Percentiles rank a stretch among this genome's conserved stretches.
Evolutionary conservation across 306 rosid genomes (phyloP).

Genomic region (Prunus fruticosa): DNA sequence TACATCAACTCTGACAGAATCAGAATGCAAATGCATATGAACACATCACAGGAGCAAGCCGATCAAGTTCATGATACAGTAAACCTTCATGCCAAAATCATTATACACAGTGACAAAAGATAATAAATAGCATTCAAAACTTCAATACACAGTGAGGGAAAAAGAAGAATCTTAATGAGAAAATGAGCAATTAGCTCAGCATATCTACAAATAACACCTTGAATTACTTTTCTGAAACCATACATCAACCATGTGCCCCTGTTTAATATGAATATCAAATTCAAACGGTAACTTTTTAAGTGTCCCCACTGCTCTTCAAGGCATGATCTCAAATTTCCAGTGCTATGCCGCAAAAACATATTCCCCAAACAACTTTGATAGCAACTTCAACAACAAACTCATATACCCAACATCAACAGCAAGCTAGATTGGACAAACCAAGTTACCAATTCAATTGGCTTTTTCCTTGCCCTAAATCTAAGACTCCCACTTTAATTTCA

Average conservation of each 20-base stretch:
- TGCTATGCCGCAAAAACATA: too few species aligned
- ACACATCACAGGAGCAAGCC: not conserved
- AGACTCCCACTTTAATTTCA: not conserved
- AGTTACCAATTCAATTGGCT: not conserved
- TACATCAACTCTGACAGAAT: not conserved
- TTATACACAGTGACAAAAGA: not conserved
- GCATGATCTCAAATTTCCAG: too few species aligned
- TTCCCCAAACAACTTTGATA: not conserved
- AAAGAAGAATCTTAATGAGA: not conserved
- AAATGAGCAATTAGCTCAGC: not conserved
- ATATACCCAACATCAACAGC: not conserved
- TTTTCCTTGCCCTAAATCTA: not conserved
- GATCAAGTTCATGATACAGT: not conserved
- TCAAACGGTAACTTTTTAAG: not conserved
- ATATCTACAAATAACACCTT: not conserved
- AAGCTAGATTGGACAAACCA: too few species aligned
- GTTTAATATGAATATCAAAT: not conserved
- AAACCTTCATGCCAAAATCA: not conserved
- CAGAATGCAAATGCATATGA: not conserved
- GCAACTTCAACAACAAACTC: not conserved
- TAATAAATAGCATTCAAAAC: not conserved
- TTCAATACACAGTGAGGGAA: not conserved
- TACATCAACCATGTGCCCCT: not conserved
- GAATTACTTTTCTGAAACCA: not conserved
- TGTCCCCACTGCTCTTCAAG: not conserved